Percentiles rank a stretch among this genome's conserved stretches.
phyloP scores from a whole-genome alignment of 169 alveolate species.

The Plasmodium yoelii region DNA sequence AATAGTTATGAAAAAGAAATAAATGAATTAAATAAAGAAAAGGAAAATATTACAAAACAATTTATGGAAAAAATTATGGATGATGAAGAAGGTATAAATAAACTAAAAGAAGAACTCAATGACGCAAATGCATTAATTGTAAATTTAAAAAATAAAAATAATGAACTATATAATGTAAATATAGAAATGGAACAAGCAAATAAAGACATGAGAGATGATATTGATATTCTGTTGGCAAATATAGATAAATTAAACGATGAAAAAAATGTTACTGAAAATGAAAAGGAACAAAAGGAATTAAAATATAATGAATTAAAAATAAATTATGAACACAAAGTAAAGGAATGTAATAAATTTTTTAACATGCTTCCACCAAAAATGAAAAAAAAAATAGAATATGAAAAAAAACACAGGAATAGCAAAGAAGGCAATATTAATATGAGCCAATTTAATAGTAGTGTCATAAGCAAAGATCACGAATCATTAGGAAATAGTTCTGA shows the following conservation, averaged over 20 bases:
- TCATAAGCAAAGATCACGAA: not conserved
- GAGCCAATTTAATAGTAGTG: not conserved
- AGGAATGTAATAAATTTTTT: constrained; percentile 24
- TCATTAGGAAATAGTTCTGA: not conserved
- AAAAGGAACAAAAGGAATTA: constrained; percentile 1
- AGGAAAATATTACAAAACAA: constrained; percentile 37
- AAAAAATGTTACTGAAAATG: constrained; percentile 13
- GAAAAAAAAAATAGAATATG: constrained; percentile 32
- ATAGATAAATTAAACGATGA: constrained; percentile 52
- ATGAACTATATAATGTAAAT: constrained; percentile 27
- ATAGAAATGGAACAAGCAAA: constrained; percentile 35
- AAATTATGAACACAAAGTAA: constrained; percentile 24
- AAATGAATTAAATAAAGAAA: constrained; percentile 42
- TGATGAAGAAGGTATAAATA: constrained; percentile 66
- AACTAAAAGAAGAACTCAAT: constrained; percentile 37
- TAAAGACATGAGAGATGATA: constrained; percentile 59
- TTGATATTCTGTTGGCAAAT: constrained; percentile 41
- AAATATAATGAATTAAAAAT: constrained; percentile 53
- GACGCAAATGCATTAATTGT: constrained; percentile 32
- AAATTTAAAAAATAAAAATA: constrained; percentile 35
- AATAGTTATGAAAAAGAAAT: constrained; percentile 53
- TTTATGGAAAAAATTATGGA: constrained; percentile 54
- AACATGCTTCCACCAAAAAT: constrained; percentile 12
- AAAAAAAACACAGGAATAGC: not conserved
- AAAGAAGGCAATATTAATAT: not conserved